A percentile compares a stretch with the other conserved stretches of the same genome.
Evolutionary conservation across 2,329 filamentous ascomycete genomes (phyloP).

Genomic region (Mariannaea elegans): DNA sequence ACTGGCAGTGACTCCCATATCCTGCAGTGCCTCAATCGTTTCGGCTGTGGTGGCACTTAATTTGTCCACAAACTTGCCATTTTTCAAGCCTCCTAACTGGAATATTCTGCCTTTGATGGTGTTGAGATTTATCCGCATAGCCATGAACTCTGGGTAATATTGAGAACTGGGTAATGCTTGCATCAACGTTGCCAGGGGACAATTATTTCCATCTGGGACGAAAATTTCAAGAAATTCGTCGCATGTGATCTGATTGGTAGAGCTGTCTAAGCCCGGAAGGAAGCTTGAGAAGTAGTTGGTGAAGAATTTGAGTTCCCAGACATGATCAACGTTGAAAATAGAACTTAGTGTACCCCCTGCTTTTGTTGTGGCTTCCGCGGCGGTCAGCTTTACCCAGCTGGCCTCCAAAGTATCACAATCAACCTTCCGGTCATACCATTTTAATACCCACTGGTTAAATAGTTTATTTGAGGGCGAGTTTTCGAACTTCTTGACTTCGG

Average conservation of each 20-base stretch:
- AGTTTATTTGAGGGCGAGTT: background rate
- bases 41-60: background rate
- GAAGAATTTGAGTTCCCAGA: constrained; percentile 22
- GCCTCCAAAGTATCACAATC: background rate
- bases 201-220: background rate
- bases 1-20: constrained; percentile 6
- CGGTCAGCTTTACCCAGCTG: no score
- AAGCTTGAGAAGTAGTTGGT: constrained; percentile 14
- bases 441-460: background rate
- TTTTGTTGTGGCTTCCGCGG: no score
- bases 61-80: no score
- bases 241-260: constrained; percentile 5
- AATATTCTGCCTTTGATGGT: constrained; percentile 16
- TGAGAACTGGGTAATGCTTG: background rate
- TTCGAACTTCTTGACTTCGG: no score
- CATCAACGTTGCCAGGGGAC: background rate
- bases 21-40: background rate
- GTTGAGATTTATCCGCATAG: constrained; percentile 5
- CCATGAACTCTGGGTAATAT: constrained; percentile 13
- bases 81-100: background rate
- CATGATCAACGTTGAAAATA: constrained; percentile 16
- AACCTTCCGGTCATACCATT: constrained; percentile 11
- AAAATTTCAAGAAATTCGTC: constrained; percentile 15
- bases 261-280: background rate
- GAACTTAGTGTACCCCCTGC: no score